Conservation (phyloP, 306 rosid species). For the Benincasa hispida region DNA sequence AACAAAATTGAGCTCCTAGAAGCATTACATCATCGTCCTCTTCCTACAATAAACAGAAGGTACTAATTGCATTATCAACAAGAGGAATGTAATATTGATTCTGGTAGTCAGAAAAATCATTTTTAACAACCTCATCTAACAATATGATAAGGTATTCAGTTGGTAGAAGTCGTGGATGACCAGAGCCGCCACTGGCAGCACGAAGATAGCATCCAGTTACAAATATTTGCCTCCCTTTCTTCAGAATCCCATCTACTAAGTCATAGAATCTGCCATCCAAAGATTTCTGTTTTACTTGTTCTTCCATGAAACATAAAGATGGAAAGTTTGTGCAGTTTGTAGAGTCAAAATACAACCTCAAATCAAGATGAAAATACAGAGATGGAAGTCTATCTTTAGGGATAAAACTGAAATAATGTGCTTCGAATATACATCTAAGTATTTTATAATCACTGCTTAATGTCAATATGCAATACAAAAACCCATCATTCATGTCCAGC, state of each 20-base stretch:
- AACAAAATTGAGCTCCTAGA: conserved; percentile 74
- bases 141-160: conserved; percentile 75
- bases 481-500: neutral
- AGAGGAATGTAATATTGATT: neutral
- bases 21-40: conserved; percentile 86
- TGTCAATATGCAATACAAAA: neutral
- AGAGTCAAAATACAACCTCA: neutral
- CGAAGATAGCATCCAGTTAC: conserved; percentile 96
- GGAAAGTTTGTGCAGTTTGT: neutral
- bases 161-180: conserved; percentile 71
- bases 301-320: conserved; percentile 3
- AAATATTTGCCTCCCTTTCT: conserved; percentile 76
- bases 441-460: neutral
- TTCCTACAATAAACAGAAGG: conserved; percentile 28
- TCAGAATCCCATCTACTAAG: conserved; percentile 59
- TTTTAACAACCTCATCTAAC: conserved; percentile 57
- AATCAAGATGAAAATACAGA: neutral
- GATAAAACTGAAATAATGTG: neutral
- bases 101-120: neutral
- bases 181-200: conserved; percentile 45
- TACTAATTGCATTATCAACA: neutral
- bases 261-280: conserved; percentile 54
- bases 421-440: neutral
- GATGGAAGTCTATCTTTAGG: neutral
- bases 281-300: conserved; percentile 5